These are phyloP conservation scores for Aegilops umbellulata DNA, from an alignment of 176 grass and related monocot genomes.

Conservation along the genomic window DNA sequence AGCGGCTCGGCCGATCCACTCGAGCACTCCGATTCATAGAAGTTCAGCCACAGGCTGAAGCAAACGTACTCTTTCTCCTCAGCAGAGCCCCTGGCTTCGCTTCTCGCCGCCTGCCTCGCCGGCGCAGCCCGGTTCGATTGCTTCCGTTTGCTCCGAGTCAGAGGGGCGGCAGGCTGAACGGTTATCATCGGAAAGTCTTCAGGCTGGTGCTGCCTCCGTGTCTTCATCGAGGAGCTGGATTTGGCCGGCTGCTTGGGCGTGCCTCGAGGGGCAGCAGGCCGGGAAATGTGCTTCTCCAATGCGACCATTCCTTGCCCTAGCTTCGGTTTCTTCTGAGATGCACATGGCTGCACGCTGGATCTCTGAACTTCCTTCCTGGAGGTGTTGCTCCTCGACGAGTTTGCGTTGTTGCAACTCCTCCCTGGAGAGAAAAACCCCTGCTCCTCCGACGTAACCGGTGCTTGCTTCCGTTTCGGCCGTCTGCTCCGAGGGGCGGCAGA, in stretches of 20 bases:
- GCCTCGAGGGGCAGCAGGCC: background rate
- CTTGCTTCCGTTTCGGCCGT: background rate
- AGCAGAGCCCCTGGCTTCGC: background rate
- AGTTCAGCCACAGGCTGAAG: conserved; percentile 45
- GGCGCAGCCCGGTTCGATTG: background rate
- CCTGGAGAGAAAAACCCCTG: background rate
- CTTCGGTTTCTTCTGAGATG: background rate
- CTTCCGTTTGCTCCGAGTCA: background rate
- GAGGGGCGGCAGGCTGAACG: background rate
- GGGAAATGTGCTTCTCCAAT: background rate
- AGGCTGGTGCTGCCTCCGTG: background rate
- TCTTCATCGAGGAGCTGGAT: conserved; percentile 18
- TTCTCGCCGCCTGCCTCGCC: background rate
- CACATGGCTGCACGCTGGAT: background rate
- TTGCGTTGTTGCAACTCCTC: background rate
- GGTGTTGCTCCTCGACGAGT: background rate
- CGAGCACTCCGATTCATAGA: conserved; percentile 58
- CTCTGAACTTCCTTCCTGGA: background rate
- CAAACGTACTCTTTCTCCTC: conserved; percentile 36
- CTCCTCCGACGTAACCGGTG: background rate
- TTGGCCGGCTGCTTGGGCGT: background rate
- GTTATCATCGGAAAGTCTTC: background rate
- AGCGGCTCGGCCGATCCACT: conserved; percentile 55
- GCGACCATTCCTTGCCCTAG: background rate
- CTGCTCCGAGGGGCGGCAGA: background rate